These are phyloP conservation scores for Abrus precatorius DNA, from an alignment of 306 rosid genomes.

Conservation along the genomic window DNA sequence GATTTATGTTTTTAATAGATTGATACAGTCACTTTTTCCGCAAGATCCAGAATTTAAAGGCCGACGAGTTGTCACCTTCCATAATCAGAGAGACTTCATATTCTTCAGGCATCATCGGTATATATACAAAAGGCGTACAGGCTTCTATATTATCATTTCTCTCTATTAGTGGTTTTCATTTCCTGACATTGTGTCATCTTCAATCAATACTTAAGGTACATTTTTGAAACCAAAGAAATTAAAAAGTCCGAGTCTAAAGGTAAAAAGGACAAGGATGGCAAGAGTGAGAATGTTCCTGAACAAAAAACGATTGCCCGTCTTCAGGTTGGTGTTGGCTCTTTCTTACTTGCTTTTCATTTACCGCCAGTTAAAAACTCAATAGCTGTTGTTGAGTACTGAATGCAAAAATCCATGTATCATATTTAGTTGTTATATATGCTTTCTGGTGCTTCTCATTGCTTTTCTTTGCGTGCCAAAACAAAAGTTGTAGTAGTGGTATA, in stretches of 20 bases:
- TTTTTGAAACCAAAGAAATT: constrained; percentile 80
- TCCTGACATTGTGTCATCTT: constrained; percentile 40
- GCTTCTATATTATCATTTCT: constrained; percentile 7
- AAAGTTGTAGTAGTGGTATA: background rate
- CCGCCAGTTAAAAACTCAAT: constrained; percentile 22
- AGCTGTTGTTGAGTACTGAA: constrained; percentile 4
- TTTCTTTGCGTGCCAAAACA: background rate
- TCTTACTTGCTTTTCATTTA: constrained; percentile 29
- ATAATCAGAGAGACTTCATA: constrained; percentile 93
- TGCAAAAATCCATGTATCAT: constrained; percentile 2
- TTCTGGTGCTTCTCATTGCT: background rate
- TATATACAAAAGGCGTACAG: constrained; percentile 28
- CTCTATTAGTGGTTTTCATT: constrained; percentile 24
- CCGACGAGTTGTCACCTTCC: constrained; percentile 91
- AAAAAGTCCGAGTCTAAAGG: constrained; percentile 61
- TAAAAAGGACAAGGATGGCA: constrained; percentile 63
- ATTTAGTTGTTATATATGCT: constrained; percentile 15
- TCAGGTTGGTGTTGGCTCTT: constrained; percentile 66
- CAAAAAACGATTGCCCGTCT: constrained; percentile 76
- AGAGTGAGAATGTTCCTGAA: constrained; percentile 58
- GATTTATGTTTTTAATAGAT: constrained; percentile 56
- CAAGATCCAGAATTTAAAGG: constrained; percentile 92
- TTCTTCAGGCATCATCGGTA: constrained; percentile 96
- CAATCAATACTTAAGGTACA: constrained; percentile 62
- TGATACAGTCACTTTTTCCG: constrained; percentile 85